Conservation (phyloP, 495 filamentous ascomycete species). For the Penicillium manginii region DNA sequence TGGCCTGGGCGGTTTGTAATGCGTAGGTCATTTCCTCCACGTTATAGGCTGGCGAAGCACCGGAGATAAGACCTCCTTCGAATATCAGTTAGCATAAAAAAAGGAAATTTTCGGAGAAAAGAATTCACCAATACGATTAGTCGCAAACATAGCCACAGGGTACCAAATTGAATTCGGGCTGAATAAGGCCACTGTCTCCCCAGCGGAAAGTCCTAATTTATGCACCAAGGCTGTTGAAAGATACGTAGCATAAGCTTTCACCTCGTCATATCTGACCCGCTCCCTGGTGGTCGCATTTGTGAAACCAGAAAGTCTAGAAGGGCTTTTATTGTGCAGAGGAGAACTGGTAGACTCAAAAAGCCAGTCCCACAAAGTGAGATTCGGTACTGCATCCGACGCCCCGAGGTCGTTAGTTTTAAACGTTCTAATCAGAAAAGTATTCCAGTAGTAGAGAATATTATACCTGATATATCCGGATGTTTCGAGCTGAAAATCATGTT, state of each 20-base stretch:
- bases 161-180: slow-evolving; percentile 64
- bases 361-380: slow-evolving; percentile 62
- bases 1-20: slow-evolving; percentile 54
- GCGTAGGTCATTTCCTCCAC: slow-evolving; percentile 66
- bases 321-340: slow-evolving; percentile 36
- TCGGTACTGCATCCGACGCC: slow-evolving; percentile 45
- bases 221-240: slow-evolving; percentile 60
- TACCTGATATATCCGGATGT: neutral
- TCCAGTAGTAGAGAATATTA: neutral
- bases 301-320: slow-evolving; percentile 51
- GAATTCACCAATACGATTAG: slow-evolving; percentile 44
- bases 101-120: neutral
- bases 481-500: neutral
- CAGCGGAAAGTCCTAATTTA: slow-evolving; percentile 49
- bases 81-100: neutral
- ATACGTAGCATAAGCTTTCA: slow-evolving; percentile 54
- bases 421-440: neutral
- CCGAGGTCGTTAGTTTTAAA: neutral
- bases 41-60: slow-evolving; percentile 62
- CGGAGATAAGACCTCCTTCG: slow-evolving; percentile 54
- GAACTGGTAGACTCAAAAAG: slow-evolving; percentile 59
- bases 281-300: slow-evolving; percentile 59
- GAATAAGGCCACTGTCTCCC: slow-evolving; percentile 58
- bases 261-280: slow-evolving; percentile 54
- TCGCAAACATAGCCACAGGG: slow-evolving; percentile 60